phyloP scores from a whole-genome alignment of 331 rosid species.

The Stylosanthes scabra region DNA sequence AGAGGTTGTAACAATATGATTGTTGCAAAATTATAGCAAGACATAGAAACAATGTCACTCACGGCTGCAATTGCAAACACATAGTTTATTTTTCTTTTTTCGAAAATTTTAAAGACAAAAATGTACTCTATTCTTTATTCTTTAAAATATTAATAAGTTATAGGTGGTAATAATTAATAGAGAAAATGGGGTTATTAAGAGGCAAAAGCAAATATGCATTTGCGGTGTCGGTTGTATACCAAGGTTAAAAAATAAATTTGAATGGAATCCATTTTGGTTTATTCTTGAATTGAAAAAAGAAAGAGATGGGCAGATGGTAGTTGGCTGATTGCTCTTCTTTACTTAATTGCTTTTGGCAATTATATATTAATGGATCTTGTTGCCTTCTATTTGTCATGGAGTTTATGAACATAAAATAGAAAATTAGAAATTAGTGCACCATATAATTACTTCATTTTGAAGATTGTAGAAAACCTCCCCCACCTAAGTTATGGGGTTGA shows the following conservation, averaged over 20 bases:
- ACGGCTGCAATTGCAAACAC: no score
- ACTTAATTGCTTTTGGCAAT: conserved; percentile 23
- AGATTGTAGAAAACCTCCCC: background rate
- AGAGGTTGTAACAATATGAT: background rate
- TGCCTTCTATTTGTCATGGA: background rate
- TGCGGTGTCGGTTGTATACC: background rate
- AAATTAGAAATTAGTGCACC: conserved; percentile 5
- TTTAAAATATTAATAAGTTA: conserved; percentile 1
- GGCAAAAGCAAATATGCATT: conserved; percentile 8
- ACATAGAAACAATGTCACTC: no score
- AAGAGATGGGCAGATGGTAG: conserved; percentile 35
- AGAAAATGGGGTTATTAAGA: background rate
- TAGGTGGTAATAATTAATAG: conserved; percentile 17
- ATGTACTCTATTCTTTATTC: no score
- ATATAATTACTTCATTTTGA: conserved; percentile 20
- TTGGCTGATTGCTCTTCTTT: conserved; percentile 35
- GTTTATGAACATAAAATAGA: background rate
- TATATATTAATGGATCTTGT: conserved; percentile 12
- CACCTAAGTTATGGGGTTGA: conserved; percentile 17
- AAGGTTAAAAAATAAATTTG: conserved; percentile 2
- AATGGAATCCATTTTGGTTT: background rate
- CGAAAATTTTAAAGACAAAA: no score
- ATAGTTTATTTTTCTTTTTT: background rate
- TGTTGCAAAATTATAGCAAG: no score
- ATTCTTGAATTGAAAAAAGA: conserved; percentile 1